These are phyloP conservation scores for Exidia glandulosa DNA, from an alignment of 768 basidiomycete species.

Conservation along the genomic window DNA sequence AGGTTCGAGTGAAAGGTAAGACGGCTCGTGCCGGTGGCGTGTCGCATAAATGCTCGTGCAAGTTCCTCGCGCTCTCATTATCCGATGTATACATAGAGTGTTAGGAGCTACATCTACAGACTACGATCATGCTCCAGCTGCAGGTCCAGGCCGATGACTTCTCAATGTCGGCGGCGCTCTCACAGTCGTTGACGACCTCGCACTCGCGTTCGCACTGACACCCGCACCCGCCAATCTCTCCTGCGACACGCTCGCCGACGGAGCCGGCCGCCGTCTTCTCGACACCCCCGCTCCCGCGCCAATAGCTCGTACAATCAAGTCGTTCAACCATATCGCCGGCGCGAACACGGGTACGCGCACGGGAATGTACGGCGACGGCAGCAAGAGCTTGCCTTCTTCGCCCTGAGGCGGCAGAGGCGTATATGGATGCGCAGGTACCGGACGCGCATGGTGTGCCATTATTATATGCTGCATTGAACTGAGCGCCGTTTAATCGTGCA, in stretches of 20 bases:
- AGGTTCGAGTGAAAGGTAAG: neutral
- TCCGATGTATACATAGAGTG: too few species aligned
- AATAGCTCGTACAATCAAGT: conserved; percentile 50
- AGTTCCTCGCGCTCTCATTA: too few species aligned
- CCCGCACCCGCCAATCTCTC: neutral
- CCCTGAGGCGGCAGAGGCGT: conserved; percentile 34
- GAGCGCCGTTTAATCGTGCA: neutral
- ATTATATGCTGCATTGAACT: conserved; percentile 37
- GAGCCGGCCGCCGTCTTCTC: neutral
- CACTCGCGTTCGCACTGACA: neutral
- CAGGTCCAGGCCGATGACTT: neutral
- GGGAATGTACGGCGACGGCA: conserved; percentile 70
- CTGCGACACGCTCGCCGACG: neutral
- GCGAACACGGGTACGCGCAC: conserved; percentile 72
- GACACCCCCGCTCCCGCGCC: conserved; percentile 38
- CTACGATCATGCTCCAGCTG: too few species aligned
- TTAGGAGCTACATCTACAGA: too few species aligned
- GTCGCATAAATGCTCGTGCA: too few species aligned
- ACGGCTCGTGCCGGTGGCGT: neutral
- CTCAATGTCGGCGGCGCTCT: neutral
- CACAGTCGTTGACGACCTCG: conserved; percentile 24
- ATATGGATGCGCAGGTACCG: conserved; percentile 67
- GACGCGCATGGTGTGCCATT: conserved; percentile 69
- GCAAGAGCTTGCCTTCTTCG: conserved; percentile 34
- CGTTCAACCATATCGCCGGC: conserved; percentile 63